A percentile compares a stretch with the other conserved stretches of the same genome.
Evolutionary conservation across 495 filamentous ascomycete species (phyloP).

Genomic region (Aspergillus indologenus): DNA sequence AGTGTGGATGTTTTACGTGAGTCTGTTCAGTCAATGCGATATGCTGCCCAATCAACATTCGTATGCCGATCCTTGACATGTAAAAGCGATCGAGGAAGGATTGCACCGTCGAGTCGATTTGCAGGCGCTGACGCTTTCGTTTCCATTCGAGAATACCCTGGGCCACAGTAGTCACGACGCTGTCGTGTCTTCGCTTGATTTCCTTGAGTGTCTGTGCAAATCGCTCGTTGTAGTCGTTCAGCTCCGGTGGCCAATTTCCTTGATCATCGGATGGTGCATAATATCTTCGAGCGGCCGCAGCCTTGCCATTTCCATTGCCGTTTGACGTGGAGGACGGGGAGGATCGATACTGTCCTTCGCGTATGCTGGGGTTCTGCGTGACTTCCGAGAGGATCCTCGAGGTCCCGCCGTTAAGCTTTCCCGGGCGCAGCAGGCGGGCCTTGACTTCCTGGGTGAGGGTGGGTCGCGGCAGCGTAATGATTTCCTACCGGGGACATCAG

Average conservation of each 20-base stretch:
- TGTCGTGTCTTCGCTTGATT: constrained; percentile 94
- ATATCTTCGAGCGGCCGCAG: constrained; percentile 63
- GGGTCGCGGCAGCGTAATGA: constrained; percentile 79
- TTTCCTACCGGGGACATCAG: constrained; percentile 58
- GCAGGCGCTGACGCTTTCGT: constrained; percentile 91
- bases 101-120: constrained; percentile 96
- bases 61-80: constrained; percentile 99
- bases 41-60: constrained; percentile 98
- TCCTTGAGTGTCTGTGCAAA: constrained; percentile 81
- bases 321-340: constrained; percentile 48
- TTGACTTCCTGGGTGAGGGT: constrained; percentile 72
- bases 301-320: constrained; percentile 48
- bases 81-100: constrained; percentile 97
- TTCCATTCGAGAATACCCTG: constrained; percentile 98
- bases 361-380: constrained; percentile 85
- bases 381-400: constrained; percentile 73
- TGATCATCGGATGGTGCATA: constrained; percentile 88
- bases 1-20: constrained; percentile 79
- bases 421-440: constrained; percentile 71
- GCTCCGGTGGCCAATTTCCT: constrained; percentile 88
- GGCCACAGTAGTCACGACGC: constrained; percentile 91
- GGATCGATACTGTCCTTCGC: constrained; percentile 82
- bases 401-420: constrained; percentile 55
- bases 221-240: constrained; percentile 88
- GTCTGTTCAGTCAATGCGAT: constrained; percentile 93